These are phyloP conservation scores for Sporothrix luriei DNA, from an alignment of 2,329 filamentous ascomycete species.

Conservation along the genomic window DNA sequence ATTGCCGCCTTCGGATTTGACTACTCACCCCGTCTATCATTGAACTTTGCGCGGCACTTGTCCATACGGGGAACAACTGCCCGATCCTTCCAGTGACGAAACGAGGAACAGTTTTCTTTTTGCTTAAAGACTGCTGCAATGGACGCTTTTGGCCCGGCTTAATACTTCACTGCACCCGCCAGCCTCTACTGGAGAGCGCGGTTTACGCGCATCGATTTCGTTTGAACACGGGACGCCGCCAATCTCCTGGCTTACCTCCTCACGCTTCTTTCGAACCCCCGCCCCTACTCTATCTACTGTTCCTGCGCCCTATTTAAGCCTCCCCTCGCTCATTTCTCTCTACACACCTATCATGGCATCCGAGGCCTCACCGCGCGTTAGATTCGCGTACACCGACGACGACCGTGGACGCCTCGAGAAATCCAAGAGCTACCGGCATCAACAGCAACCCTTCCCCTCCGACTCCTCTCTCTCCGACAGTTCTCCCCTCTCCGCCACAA, in stretches of 20 bases:
- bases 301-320: not conserved
- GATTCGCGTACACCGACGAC: conserved; percentile 57
- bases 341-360: conserved; percentile 42
- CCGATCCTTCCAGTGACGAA: conserved; percentile 3
- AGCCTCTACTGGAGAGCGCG: conserved; percentile 17
- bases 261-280: not conserved
- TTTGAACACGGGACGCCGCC: not conserved
- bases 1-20: not conserved
- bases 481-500: conserved; percentile 46
- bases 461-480: conserved; percentile 54
- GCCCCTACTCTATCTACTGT: not conserved
- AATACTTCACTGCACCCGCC: conserved; percentile 13
- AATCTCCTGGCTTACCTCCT: not conserved
- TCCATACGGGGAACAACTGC: not conserved
- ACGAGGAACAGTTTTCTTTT: not conserved
- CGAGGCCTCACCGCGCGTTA: conserved; percentile 59
- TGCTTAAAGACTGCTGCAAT: conserved; percentile 21
- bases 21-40: not conserved
- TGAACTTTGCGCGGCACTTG: not conserved
- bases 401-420: conserved; percentile 50
- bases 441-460: conserved; percentile 42
- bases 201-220: conserved; percentile 7
- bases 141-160: conserved; percentile 30
- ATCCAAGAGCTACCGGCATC: conserved; percentile 46
- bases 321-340: not conserved